Evolutionary conservation across 164 flowering plant species (phyloP).

Genomic region (Liquidambar formosana): DNA sequence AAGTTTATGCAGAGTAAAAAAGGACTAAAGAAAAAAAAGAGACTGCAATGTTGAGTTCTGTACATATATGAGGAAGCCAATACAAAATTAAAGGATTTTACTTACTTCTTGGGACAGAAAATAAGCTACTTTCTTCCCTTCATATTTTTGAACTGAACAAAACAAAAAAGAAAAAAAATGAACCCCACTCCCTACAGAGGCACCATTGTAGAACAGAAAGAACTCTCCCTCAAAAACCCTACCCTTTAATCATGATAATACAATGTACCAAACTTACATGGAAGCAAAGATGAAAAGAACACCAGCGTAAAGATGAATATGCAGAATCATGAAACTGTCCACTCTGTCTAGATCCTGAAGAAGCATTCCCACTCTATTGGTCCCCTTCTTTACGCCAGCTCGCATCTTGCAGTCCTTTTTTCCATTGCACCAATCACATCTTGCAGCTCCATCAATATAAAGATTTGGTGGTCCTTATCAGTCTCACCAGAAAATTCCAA

Average conservation of each 20-base stretch:
- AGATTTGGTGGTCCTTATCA: neutral
- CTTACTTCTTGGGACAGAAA: too few relatives aligned
- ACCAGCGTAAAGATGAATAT: neutral
- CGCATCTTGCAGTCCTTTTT: too few relatives aligned
- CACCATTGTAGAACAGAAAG: neutral
- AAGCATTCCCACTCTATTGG: neutral
- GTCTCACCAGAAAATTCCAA: neutral
- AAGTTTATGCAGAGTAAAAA: too few relatives aligned
- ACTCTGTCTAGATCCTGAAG: neutral
- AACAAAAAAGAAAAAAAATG: too few relatives aligned
- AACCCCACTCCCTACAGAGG: neutral
- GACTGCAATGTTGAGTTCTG: neutral
- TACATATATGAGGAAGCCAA: neutral
- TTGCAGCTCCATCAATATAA: neutral
- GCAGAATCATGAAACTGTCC: neutral
- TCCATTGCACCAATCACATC: neutral
- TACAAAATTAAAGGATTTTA: neutral
- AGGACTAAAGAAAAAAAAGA: slow-evolving; percentile 11
- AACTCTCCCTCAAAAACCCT: too few relatives aligned
- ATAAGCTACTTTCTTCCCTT: too few relatives aligned
- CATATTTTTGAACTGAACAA: too few relatives aligned
- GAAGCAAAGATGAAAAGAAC: neutral
- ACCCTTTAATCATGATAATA: neutral
- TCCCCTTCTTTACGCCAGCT: too few relatives aligned
- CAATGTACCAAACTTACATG: neutral